Conservation (phyloP, 768 basidiomycete species). For the Lactarius hengduanensis region DNA sequence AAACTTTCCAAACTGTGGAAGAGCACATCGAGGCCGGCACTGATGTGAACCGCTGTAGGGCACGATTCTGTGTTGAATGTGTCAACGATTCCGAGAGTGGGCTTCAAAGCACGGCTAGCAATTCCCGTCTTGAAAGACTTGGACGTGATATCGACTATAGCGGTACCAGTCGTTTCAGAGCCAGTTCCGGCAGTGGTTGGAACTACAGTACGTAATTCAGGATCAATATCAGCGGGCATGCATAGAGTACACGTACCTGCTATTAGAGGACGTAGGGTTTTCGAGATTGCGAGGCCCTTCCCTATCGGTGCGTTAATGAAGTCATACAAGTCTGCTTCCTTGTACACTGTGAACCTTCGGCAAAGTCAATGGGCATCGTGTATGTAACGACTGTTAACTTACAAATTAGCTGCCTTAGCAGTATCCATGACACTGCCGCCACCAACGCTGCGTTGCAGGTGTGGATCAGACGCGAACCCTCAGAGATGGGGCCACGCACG, state of each 20-base stretch:
- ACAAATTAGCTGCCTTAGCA: conserved; percentile 93
- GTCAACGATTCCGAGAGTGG: conserved; percentile 77
- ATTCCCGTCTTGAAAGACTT: conserved; percentile 96
- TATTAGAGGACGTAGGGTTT: conserved; percentile 78
- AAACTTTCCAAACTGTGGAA: conserved; percentile 97
- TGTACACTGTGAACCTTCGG: conserved; percentile 81
- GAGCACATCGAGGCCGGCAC: conserved; percentile 90
- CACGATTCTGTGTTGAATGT: conserved; percentile 89
- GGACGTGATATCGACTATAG: conserved; percentile 91
- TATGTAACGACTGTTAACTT: conserved; percentile 28
- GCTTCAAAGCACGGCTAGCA: conserved; percentile 87
- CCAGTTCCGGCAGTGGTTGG: conserved; percentile 86
- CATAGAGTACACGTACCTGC: conserved; percentile 49
- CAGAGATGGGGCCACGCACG: conserved; percentile 47
- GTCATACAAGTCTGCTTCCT: conserved; percentile 89
- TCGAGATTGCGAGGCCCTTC: conserved; percentile 80
- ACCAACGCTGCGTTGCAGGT: conserved; percentile 57
- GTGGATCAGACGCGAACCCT: conserved; percentile 1
- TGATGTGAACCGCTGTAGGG: conserved; percentile 89
- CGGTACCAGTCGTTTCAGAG: conserved; percentile 92
- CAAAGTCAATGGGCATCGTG: conserved; percentile 16
- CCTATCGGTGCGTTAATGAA: conserved; percentile 97
- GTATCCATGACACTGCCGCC: conserved; percentile 97
- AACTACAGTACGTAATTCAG: conserved; percentile 37
- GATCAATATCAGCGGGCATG: background rate